These are phyloP conservation scores for Backusella psychrophila DNA, from an alignment of 192 early-diverging fungal species.

Conservation along the genomic window DNA sequence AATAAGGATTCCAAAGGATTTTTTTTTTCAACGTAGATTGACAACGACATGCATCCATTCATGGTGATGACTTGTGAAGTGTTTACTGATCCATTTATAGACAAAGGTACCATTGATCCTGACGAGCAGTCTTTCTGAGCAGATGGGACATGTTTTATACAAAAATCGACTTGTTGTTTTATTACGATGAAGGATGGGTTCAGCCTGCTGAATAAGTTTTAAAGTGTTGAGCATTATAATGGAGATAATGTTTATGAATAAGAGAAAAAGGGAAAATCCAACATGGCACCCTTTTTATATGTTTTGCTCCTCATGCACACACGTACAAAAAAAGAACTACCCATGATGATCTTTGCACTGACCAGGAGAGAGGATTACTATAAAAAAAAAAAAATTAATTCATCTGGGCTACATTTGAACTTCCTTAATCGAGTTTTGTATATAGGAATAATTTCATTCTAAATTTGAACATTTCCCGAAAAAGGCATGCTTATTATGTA, in stretches of 20 bases:
- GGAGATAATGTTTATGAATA: background rate
- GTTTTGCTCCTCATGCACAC: background rate
- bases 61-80: constrained; percentile 21
- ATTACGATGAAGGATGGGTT: background rate
- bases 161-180: background rate
- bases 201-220: background rate
- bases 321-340: background rate
- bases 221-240: too few species aligned
- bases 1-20: background rate
- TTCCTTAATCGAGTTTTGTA: background rate
- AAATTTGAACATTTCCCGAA: background rate
- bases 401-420: background rate
- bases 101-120: constrained; percentile 26
- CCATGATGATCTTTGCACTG: background rate
- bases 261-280: background rate
- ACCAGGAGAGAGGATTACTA: background rate
- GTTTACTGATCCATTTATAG: constrained; percentile 26
- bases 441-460: background rate
- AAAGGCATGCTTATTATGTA: background rate
- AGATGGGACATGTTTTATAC: constrained; percentile 26
- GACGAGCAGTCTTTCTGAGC: constrained; percentile 19
- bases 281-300: background rate
- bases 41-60: constrained; percentile 27
- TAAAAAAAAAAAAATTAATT: background rate
- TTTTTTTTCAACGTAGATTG: constrained; percentile 7